Evolutionary conservation across 495 filamentous ascomycete genomes (phyloP).

Genomic region (Venustampulla echinocandica): DNA sequence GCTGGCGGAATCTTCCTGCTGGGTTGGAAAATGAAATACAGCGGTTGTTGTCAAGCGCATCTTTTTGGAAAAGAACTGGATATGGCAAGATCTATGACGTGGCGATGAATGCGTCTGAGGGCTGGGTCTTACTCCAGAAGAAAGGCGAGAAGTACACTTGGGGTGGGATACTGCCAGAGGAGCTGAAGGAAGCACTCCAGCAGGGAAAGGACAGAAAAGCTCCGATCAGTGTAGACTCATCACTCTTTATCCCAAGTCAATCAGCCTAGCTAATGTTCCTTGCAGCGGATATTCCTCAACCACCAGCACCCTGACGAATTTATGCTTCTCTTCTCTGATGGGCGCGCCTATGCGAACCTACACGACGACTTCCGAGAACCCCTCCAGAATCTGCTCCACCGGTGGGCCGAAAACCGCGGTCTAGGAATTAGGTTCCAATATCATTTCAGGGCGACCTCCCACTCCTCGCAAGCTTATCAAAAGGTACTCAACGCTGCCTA

Average conservation of each 20-base stretch:
- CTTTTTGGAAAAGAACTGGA: no score
- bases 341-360: neutral
- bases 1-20: slow-evolving; percentile 2
- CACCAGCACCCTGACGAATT: slow-evolving; percentile 12
- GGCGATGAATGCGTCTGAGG: slow-evolving; percentile 1
- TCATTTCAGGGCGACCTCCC: neutral
- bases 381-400: neutral
- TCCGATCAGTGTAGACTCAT: neutral
- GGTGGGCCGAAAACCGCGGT: neutral
- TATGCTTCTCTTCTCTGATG: slow-evolving; percentile 5
- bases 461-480: neutral
- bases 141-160: slow-evolving; percentile 1
- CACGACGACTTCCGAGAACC: slow-evolving; percentile 2
- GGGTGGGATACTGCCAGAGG: neutral
- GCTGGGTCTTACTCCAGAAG: slow-evolving; percentile 1
- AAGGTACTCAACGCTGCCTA: neutral
- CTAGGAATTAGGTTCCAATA: neutral
- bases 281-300: slow-evolving; percentile 6
- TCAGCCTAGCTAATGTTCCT: neutral
- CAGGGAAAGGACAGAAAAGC: neutral
- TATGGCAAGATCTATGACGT: slow-evolving; percentile 6
- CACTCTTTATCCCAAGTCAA: neutral
- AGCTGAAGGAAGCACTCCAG: neutral
- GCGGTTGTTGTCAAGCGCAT: neutral
- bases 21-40: neutral